Percentiles rank a stretch among this genome's conserved stretches.
phyloP scores from a whole-genome alignment of 2,329 filamentous ascomycete species.

The Endothia cerciana region DNA sequence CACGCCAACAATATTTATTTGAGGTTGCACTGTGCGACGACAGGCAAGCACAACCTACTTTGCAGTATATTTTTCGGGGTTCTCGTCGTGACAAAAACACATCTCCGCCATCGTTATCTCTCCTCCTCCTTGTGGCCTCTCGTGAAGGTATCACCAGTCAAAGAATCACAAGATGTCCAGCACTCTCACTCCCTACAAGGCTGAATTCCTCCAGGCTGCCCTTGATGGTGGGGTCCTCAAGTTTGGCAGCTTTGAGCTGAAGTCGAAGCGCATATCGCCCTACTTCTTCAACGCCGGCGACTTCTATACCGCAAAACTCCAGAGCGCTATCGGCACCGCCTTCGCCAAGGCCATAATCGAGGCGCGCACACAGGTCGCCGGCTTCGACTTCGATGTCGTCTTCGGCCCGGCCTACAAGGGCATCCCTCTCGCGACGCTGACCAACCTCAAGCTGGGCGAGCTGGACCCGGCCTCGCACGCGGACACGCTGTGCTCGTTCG shows the following conservation, averaged over 20 bases:
- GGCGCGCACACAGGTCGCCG: slow-evolving; percentile 42
- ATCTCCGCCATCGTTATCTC: too few species aligned
- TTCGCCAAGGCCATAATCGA: slow-evolving; percentile 72
- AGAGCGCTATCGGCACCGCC: slow-evolving; percentile 76
- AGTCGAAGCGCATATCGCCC: slow-evolving; percentile 87
- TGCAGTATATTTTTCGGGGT: too few species aligned
- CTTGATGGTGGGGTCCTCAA: slow-evolving; percentile 72
- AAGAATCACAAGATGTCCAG: slow-evolving; percentile 20
- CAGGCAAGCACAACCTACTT: too few species aligned
- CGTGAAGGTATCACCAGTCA: neutral
- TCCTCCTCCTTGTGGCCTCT: too few species aligned
- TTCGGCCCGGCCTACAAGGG: slow-evolving; percentile 98
- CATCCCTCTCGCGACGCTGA: slow-evolving; percentile 83
- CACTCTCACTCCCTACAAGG: slow-evolving; percentile 66
- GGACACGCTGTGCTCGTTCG: slow-evolving; percentile 81
- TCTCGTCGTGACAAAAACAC: too few species aligned
- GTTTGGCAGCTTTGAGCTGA: slow-evolving; percentile 86
- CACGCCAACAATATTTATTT: too few species aligned
- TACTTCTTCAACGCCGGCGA: slow-evolving; percentile 98
- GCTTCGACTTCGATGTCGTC: slow-evolving; percentile 75
- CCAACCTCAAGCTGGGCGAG: slow-evolving; percentile 74
- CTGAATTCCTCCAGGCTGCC: slow-evolving; percentile 71
- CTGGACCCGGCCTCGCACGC: slow-evolving; percentile 69
- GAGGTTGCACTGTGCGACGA: too few species aligned
- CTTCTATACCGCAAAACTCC: slow-evolving; percentile 80